phyloP scores from a whole-genome alignment of 192 early-diverging fungal genomes.

The Spizellomyces punctatus region DNA sequence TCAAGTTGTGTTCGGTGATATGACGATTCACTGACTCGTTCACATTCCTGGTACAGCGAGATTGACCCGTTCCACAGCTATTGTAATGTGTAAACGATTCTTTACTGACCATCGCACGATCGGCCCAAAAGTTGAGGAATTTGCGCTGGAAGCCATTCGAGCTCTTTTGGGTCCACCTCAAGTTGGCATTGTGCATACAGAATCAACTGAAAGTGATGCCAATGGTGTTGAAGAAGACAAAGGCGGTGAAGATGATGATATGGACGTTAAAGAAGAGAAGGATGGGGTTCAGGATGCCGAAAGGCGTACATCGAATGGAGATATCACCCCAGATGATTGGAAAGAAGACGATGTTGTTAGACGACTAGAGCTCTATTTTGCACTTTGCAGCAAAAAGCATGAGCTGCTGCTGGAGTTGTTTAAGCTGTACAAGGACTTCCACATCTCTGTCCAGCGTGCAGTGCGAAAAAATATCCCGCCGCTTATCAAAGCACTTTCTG shows the following conservation, averaged over 20 bases:
- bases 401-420: conserved; percentile 66
- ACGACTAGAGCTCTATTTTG: conserved; percentile 76
- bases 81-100: conserved; percentile 63
- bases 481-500: conserved; percentile 67
- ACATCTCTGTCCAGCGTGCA: conserved; percentile 45
- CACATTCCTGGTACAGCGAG: conserved; percentile 33
- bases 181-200: conserved; percentile 2
- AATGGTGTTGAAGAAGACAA: not conserved
- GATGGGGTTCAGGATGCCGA: conserved; percentile 25
- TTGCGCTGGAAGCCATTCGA: conserved; percentile 36
- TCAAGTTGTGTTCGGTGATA: not conserved
- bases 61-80: conserved; percentile 59
- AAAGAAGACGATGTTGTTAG: conserved; percentile 66
- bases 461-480: conserved; percentile 64
- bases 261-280: conserved; percentile 5
- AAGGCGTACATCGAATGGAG: not conserved
- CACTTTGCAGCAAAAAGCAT: conserved; percentile 72
- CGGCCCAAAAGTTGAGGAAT: conserved; percentile 48
- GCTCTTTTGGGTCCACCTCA: conserved; percentile 7
- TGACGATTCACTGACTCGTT: not conserved
- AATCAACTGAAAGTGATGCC: not conserved
- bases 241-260: conserved; percentile 30
- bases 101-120: conserved; percentile 52
- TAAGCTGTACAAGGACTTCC: conserved; percentile 44
- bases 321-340: conserved; percentile 27